Evolutionary conservation across 2,329 filamentous ascomycete genomes (phyloP).

Genomic region (Aspergillus glaucus): DNA sequence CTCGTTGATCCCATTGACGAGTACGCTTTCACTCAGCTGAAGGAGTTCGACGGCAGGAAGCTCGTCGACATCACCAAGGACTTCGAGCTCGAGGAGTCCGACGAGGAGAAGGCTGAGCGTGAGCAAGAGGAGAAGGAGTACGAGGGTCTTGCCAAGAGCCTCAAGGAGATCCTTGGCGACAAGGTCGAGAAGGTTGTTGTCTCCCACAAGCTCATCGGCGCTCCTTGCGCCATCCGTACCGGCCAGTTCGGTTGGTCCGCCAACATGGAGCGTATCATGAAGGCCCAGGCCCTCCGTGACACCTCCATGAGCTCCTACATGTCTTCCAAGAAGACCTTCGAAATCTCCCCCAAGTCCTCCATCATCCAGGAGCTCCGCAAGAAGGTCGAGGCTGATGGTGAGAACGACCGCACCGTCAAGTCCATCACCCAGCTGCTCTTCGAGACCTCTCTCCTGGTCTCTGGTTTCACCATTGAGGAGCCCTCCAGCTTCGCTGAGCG

Average conservation of each 20-base stretch:
- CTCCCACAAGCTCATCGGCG: conserved; percentile 89
- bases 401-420: conserved; percentile 99
- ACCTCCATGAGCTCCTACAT: conserved; percentile 99
- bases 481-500: conserved; percentile 96
- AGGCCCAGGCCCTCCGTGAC: conserved; percentile 98
- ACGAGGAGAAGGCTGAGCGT: conserved; percentile 95
- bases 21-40: conserved; percentile 99
- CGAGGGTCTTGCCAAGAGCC: conserved; percentile 86
- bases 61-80: conserved; percentile 99
- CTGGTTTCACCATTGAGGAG: conserved; percentile 99
- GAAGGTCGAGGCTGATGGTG: conserved; percentile 96
- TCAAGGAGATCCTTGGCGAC: conserved; percentile 99
- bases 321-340: conserved; percentile 99
- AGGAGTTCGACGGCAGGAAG: conserved; percentile 99
- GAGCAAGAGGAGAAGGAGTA: conserved; percentile 98
- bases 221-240: conserved; percentile 97
- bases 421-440: conserved; percentile 97
- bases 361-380: conserved; percentile 99
- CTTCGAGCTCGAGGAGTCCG: conserved; percentile 99
- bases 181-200: conserved; percentile 99
- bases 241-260: conserved; percentile 99
- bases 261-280: conserved; percentile 99
- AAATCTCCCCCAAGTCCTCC: conserved; percentile 97
- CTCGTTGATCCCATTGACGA: conserved; percentile 98
- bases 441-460: conserved; percentile 97